Evolutionary conservation across 23 red algal species (phyloP).

Genomic region (Agarophyton chilense): DNA sequence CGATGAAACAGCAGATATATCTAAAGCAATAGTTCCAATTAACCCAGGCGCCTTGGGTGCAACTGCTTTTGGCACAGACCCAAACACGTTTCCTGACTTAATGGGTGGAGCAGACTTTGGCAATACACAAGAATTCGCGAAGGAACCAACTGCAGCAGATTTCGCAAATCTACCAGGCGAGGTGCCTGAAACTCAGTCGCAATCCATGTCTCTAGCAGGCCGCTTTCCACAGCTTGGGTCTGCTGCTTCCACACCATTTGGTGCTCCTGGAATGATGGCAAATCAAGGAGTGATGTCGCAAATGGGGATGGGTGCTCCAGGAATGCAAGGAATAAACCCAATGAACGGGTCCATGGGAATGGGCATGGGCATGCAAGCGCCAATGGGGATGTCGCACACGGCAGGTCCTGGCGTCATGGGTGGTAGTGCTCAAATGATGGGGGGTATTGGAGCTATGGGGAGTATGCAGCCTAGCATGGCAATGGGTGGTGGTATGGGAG

Average conservation of each 20-base stretch:
- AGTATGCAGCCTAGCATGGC: conserved; percentile 17
- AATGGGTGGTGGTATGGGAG: conserved; percentile 33
- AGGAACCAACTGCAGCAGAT: conserved; percentile 45
- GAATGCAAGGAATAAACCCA: conserved; percentile 14
- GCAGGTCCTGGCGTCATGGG: not conserved
- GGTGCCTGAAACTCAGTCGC: conserved; percentile 31
- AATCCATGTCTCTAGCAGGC: conserved; percentile 21
- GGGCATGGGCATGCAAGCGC: conserved; percentile 43
- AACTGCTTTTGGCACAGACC: conserved; percentile 40
- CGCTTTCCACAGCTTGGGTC: conserved; percentile 58
- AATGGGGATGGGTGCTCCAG: conserved; percentile 31
- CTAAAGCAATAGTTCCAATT: conserved; percentile 46
- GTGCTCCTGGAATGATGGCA: conserved; percentile 48
- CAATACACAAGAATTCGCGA: not conserved
- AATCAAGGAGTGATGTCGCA: conserved; percentile 39
- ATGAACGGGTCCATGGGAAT: conserved; percentile 30
- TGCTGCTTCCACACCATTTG: conserved; percentile 46
- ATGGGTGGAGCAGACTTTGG: conserved; percentile 30
- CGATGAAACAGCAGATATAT: conserved; percentile 20
- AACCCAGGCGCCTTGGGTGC: conserved; percentile 8
- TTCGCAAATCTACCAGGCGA: conserved; percentile 61
- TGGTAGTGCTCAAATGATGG: not conserved
- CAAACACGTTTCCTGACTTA: conserved; percentile 51
- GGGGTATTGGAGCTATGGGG: not conserved
- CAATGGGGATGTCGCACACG: conserved; percentile 8